phyloP scores from a whole-genome alignment of 345 rosid species.

The Euclidium syriacum region DNA sequence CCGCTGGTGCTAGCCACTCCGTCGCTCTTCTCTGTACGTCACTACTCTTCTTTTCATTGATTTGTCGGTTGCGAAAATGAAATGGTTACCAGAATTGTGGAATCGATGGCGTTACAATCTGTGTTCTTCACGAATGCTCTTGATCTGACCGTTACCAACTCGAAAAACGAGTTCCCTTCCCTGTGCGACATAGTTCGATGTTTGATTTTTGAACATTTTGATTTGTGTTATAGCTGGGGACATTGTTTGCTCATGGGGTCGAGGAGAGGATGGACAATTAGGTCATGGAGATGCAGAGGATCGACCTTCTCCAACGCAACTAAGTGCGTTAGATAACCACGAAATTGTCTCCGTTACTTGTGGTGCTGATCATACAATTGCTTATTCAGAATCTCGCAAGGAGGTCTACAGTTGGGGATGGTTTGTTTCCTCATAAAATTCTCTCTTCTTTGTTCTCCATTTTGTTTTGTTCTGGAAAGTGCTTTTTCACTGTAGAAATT shows the following conservation, averaged over 20 bases:
- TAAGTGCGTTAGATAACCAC: slow-evolving; percentile 64
- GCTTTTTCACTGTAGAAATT: neutral
- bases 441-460: neutral
- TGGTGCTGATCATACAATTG: slow-evolving; percentile 94
- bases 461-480: neutral
- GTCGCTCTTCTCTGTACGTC: slow-evolving; percentile 81
- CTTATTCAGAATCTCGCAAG: slow-evolving; percentile 56
- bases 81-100: neutral
- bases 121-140: neutral
- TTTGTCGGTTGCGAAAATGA: slow-evolving; percentile 3
- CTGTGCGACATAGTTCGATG: neutral
- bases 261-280: slow-evolving; percentile 98
- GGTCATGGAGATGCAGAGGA: slow-evolving; percentile 98
- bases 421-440: slow-evolving; percentile 27
- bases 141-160: slow-evolving; percentile 8
- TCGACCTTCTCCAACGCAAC: slow-evolving; percentile 67
- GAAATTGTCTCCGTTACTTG: slow-evolving; percentile 65
- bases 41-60: neutral
- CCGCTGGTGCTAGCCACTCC: slow-evolving; percentile 98
- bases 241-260: slow-evolving; percentile 89
- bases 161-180: neutral
- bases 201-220: slow-evolving; percentile 6
- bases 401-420: slow-evolving; percentile 96
- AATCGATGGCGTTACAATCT: slow-evolving; percentile 2
- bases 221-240: slow-evolving; percentile 62